Evolutionary conservation across 805 yeast genomes (phyloP), one percentile per base, ranked within the genome.

Genomic region (Pichia pseudocactophila): DNA sequence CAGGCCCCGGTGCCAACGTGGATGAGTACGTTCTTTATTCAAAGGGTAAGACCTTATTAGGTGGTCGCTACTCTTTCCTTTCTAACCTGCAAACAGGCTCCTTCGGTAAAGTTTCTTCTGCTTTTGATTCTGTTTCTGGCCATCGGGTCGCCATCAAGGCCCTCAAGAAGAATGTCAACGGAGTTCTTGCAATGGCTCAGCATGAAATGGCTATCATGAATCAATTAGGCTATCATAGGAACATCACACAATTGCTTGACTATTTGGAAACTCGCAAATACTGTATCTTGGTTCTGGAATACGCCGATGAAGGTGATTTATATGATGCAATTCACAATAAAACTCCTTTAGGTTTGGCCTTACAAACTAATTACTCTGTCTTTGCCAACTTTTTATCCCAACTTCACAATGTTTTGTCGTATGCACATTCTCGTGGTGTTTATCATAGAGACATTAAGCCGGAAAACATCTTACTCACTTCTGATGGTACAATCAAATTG

Each of bases 371-470:
- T 46, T 55, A 57, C 15, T 27, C 43, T 8, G 37, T 40, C 44
- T 51, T 56, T 41, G 36, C 48, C n/a, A 42, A 48, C 22, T 50
- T 66, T 56, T 66, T 76, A 30, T 63, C 63, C 40, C 82, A 80
- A 56, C 51, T 82, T 41, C 61, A 64, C 43, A 61, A 63, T 31
- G 84, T 81, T 8, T 60, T 82, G 22, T 51, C 59, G 12, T 75
- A 64, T 51, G 67, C 81, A 4, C 90, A 82, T 54, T 58, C 71
- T 4, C 59, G 63, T 34, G 80, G 81, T 0, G 68, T 81, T 12
- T 80, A 74, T 49, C 89, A 81, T 57, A 65, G 89, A 37, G 89
- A 81, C 55, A 70, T 81, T 44, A 81, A 81, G 58, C 89, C 89
- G 1, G 89, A 81, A 59, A 81, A 81, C 52, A 70, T 81, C 25